These are phyloP conservation scores for Alternaria sp. DNA, from an alignment of 2,329 filamentous ascomycete species.

Conservation along the genomic window DNA sequence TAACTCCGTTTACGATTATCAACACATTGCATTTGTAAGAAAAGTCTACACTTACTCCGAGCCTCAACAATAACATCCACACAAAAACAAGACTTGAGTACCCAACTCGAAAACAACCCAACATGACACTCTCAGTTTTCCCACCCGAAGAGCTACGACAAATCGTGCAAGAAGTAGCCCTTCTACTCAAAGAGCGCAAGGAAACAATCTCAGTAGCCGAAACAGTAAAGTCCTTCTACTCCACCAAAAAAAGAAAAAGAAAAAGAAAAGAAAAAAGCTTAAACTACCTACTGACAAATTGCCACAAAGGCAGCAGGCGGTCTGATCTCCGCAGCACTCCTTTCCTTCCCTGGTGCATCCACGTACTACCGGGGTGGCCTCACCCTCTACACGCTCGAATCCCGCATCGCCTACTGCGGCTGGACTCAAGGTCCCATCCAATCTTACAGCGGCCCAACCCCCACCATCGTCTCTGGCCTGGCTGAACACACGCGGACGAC, in stretches of 20 bases:
- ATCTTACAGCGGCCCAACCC: conserved; percentile 67
- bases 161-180: conserved; percentile 60
- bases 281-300: conserved; percentile 4
- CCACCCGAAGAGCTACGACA: conserved; percentile 55
- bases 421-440: conserved; percentile 65
- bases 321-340: conserved; percentile 66
- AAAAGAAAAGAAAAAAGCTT: neutral
- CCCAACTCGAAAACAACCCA: neutral
- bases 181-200: conserved; percentile 62
- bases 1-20: conserved; percentile 3
- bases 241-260: neutral
- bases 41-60: neutral
- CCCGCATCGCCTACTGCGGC: conserved; percentile 66
- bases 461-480: conserved; percentile 64
- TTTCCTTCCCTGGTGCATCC: conserved; percentile 67
- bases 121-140: conserved; percentile 47
- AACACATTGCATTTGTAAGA: conserved; percentile 11
- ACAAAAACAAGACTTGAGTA: neutral
- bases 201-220: conserved; percentile 69
- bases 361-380: conserved; percentile 68
- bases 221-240: conserved; percentile 55
- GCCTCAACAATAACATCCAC: neutral
- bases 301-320: conserved; percentile 65
- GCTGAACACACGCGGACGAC: conserved; percentile 65
- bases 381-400: conserved; percentile 68